phyloP scores from a whole-genome alignment of 1,139 yeast genomes.

The Nakaseomyces kungkrabaensis region DNA sequence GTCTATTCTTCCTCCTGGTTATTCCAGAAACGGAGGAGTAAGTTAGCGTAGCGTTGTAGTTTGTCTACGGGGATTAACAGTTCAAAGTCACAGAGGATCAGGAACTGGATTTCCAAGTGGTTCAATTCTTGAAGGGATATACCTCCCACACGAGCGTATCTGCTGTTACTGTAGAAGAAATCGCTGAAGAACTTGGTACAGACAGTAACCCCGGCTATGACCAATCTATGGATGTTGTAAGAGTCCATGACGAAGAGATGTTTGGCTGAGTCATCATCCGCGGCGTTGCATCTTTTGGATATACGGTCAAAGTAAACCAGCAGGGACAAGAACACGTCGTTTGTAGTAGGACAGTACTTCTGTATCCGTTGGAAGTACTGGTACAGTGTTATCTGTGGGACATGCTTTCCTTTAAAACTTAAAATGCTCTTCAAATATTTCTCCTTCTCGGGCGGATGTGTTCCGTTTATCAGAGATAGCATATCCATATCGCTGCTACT shows the following conservation, averaged over 20 bases:
- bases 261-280: conserved; percentile 2
- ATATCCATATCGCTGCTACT: neutral
- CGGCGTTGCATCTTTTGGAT: conserved; percentile 67
- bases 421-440: conserved; percentile 37
- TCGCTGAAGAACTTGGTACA: conserved; percentile 93
- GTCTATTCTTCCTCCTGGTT: conserved; percentile 4
- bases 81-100: conserved; percentile 74
- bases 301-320: conserved; percentile 91
- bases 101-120: conserved; percentile 82
- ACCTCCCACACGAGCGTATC: conserved; percentile 98
- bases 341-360: conserved; percentile 95
- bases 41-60: conserved; percentile 81
- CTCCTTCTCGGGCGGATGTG: neutral
- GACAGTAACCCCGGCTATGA: conserved; percentile 94
- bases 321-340: conserved; percentile 84
- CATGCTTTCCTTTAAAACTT: conserved; percentile 91
- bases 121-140: conserved; percentile 88
- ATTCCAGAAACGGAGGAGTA: conserved; percentile 75
- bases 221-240: conserved; percentile 85
- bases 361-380: conserved; percentile 83
- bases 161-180: conserved; percentile 86
- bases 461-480: neutral
- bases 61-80: conserved; percentile 86
- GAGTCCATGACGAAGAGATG: conserved; percentile 83
- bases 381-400: conserved; percentile 86